These are phyloP conservation scores for Ophiostoma montium DNA, from an alignment of 2,329 filamentous ascomycete species.

Conservation along the genomic window DNA sequence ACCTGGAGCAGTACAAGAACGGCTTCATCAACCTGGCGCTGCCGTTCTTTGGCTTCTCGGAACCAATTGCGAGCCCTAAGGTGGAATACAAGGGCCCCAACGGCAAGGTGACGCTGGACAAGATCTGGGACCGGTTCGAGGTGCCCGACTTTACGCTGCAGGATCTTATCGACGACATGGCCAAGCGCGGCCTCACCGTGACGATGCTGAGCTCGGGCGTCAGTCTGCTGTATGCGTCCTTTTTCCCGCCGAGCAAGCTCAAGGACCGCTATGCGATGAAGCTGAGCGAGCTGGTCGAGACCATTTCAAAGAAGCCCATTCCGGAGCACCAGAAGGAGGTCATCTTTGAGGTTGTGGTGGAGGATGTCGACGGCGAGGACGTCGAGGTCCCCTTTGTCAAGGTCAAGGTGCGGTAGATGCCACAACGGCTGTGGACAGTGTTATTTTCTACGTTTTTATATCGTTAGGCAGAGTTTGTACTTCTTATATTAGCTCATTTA, in stretches of 20 bases:
- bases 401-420: conserved; percentile 48
- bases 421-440: background rate
- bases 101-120: conserved; percentile 75
- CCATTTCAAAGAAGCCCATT: conserved; percentile 82
- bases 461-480: too few relatives aligned
- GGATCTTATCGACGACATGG: conserved; percentile 73
- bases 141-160: conserved; percentile 70
- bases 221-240: conserved; percentile 83
- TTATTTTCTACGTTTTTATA: too few relatives aligned
- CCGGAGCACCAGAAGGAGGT: conserved; percentile 87
- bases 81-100: conserved; percentile 71
- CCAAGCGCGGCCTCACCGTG: conserved; percentile 64
- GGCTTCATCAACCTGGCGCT: conserved; percentile 93
- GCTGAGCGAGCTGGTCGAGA: conserved; percentile 76
- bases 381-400: conserved; percentile 96
- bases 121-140: conserved; percentile 97
- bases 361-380: conserved; percentile 80
- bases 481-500: background rate
- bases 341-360: conserved; percentile 90
- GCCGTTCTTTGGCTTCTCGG: conserved; percentile 96
- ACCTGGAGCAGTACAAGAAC: conserved; percentile 98
- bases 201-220: conserved; percentile 97
- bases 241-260: conserved; percentile 66
- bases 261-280: conserved; percentile 74
- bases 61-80: conserved; percentile 89